These are phyloP conservation scores for Apiospora arundinis DNA, from an alignment of 2,329 filamentous ascomycete genomes.

Conservation along the genomic window DNA sequence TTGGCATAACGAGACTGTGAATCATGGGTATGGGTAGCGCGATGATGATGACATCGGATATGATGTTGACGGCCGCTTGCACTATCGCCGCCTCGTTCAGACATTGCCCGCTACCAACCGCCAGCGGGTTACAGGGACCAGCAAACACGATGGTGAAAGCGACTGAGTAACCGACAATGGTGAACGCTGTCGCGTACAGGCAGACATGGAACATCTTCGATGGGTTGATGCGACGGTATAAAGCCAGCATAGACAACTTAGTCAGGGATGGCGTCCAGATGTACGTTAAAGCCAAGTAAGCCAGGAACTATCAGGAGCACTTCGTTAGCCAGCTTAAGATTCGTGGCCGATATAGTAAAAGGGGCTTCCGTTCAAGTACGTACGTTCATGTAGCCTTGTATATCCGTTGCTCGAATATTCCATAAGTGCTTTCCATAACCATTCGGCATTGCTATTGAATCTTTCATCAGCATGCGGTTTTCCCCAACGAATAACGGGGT, in stretches of 20 bases:
- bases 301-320: too few species aligned
- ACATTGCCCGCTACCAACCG: neutral
- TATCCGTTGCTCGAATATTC: neutral
- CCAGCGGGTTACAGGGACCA: neutral
- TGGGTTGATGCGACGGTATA: constrained; percentile 9
- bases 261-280: neutral
- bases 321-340: neutral
- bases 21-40: neutral
- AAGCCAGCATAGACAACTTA: neutral
- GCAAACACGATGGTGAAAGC: neutral
- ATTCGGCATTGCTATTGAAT: neutral
- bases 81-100: neutral
- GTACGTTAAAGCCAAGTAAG: neutral
- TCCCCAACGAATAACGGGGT: neutral
- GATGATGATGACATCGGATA: constrained; percentile 2
- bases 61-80: neutral
- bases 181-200: neutral
- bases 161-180: neutral
- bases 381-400: neutral
- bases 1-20: neutral
- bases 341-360: neutral
- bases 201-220: neutral
- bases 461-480: neutral
- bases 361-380: neutral
- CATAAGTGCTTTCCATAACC: neutral